Conservation (phyloP, 805 yeast species). For the Teunomyces tritomae region DNA sequence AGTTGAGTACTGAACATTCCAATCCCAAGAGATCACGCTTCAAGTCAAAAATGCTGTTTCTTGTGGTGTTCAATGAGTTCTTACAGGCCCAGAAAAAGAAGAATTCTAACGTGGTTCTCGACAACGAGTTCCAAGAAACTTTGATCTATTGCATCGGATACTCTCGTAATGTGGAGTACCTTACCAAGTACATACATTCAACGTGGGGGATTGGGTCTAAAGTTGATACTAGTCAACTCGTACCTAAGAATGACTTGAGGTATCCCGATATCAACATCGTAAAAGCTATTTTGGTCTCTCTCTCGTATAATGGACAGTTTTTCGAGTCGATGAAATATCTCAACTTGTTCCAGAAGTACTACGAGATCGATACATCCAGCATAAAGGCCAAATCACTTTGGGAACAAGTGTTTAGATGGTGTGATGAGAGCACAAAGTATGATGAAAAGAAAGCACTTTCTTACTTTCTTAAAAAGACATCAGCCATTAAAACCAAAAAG, state of each 20-base stretch:
- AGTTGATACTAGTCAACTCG: background rate
- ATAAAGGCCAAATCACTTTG: constrained; percentile 26
- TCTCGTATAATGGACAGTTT: constrained; percentile 30
- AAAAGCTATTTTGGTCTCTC: constrained; percentile 29
- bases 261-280: constrained; percentile 26
- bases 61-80: constrained; percentile 23
- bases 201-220: constrained; percentile 30
- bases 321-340: constrained; percentile 33
- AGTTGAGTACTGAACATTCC: constrained; percentile 11
- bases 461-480: constrained; percentile 22
- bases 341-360: constrained; percentile 34
- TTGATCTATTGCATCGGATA: constrained; percentile 36
- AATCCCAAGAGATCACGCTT: constrained; percentile 21
- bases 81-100: constrained; percentile 9
- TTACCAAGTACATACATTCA: constrained; percentile 23
- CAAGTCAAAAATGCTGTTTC: constrained; percentile 17
- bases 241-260: constrained; percentile 11
- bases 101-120: constrained; percentile 11
- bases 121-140: constrained; percentile 21
- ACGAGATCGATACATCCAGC: constrained; percentile 18
- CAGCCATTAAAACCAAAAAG: constrained; percentile 2
- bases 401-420: constrained; percentile 38
- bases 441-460: constrained; percentile 25
- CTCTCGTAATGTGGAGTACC: constrained; percentile 17
- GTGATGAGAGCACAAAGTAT: constrained; percentile 31